Evolutionary conservation across 2,329 filamentous ascomycete species (phyloP), one percentile per base, ranked within the genome.

Genomic region (Falciphora oryzae): DNA sequence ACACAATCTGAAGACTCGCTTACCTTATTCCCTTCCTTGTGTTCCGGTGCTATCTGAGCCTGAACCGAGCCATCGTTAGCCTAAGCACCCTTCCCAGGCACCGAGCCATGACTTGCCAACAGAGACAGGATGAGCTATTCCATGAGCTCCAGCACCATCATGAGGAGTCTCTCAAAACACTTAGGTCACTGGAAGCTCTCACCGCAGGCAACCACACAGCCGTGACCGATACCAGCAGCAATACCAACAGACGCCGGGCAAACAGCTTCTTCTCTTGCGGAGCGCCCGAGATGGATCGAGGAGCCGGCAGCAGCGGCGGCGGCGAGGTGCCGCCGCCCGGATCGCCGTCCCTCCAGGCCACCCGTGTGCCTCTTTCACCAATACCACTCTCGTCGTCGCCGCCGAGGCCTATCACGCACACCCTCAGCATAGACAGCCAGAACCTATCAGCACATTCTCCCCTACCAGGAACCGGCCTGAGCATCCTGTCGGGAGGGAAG

Each of bases 141-240:
- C 68, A 64, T 27, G 63, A 65, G 18, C 63, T 67, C 4, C 67
- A 70, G 27, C 64, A 64, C 14, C 65, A 68, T 28, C 67, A 68
- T 31, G 68, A 70, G 25, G 65, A 69, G 29, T 71, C 70, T 61
- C 64, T 71, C 61, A 68, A 65, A 29, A 65, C 64, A 38, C 67
- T 71, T 10, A 66, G 67, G 16, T 65, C 67, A 14, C 61, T 68
- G 27, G 69, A 69, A 44, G 32, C 61, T 57, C 14, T 50, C 29
- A 56, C 59, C n/a, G 27, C 57, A 14, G 14, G 28, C 57, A 16
- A 27, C 38, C 38, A 44, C 10, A 29, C 38, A 22, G 29, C 35
- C 38, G 4, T 44, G 44, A 22, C 57, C 28, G 35, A 58, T 29
- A 25, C 31, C 27, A 29, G 57, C 57, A 16, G 3, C 27, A 58